A percentile compares a stretch with the other conserved stretches of the same genome.
Evolutionary conservation across 805 yeast genomes (phyloP).

Genomic region (Nakazawaea wickerhamii): DNA sequence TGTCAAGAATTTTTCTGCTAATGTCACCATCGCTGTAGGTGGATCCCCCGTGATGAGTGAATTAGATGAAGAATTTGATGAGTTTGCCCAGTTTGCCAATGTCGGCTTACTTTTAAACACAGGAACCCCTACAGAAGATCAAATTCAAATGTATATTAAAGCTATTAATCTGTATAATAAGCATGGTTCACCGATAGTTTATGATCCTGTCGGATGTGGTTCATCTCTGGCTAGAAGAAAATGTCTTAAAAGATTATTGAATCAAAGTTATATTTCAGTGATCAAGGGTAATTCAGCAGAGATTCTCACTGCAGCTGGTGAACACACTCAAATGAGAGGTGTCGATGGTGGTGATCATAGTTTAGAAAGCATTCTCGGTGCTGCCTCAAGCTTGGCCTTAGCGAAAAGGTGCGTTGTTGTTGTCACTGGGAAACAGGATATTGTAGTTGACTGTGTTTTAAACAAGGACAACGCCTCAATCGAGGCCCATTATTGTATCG

Average conservation of each 20-base stretch:
- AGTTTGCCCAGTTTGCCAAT: slow-evolving; percentile 51
- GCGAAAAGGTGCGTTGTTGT: slow-evolving; percentile 58
- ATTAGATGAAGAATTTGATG: slow-evolving; percentile 57
- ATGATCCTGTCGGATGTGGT: slow-evolving; percentile 93
- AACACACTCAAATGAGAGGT: slow-evolving; percentile 54
- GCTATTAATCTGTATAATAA: slow-evolving; percentile 59
- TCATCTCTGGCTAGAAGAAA: slow-evolving; percentile 58
- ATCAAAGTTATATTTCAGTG: slow-evolving; percentile 54
- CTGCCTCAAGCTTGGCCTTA: slow-evolving; percentile 45
- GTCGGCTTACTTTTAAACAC: slow-evolving; percentile 63
- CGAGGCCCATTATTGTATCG: slow-evolving; percentile 24
- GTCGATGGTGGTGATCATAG: slow-evolving; percentile 45
- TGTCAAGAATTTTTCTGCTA: slow-evolving; percentile 86
- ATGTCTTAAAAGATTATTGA: slow-evolving; percentile 43
- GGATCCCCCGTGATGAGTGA: slow-evolving; percentile 91
- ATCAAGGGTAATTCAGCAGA: slow-evolving; percentile 89
- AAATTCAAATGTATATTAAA: slow-evolving; percentile 35
- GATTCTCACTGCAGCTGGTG: slow-evolving; percentile 54
- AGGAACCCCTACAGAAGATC: slow-evolving; percentile 57
- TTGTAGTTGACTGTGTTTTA: slow-evolving; percentile 40
- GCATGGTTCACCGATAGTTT: slow-evolving; percentile 55
- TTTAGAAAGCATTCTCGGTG: slow-evolving; percentile 26
- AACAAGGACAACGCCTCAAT: too few relatives aligned
- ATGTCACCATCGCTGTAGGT: slow-evolving; percentile 76
- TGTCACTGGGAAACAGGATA: slow-evolving; percentile 58